Base-by-base conservation (phyloP, 768 basidiomycete genomes). In the Tephrocybe sp. region DNA sequence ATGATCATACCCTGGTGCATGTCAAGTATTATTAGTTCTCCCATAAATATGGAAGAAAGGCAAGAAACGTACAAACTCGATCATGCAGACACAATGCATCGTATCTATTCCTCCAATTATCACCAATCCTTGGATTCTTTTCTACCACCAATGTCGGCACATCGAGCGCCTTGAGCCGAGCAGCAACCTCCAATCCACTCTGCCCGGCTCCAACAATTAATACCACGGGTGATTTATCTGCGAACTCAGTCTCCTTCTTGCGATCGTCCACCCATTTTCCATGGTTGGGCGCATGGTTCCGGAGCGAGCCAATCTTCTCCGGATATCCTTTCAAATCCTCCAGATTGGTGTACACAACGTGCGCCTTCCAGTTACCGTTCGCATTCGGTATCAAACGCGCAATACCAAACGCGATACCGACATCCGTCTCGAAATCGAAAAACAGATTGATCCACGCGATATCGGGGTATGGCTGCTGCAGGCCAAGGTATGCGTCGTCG, bases 71-170 rank as follows among this genome's bases (percentile, higher is more conserved):
- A 83, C 84, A 85, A 51, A 85, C 80, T 19, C 81, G 76, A 62
- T 84, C 82, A 59, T 89, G 85, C 22, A 87, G 65, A 43, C 82
- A 84, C 34, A 87, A 65, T 9, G 83, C 76, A 48, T 85, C 78
- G 61, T 89, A 89, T 33, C 88, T 71, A 33, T 75, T 70, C 51
- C 85, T 69, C 86, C 85, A 87, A 44, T 77, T 78, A 60, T 87
- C 78, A 0, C 87, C 85, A 19, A 87, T 74, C 16, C 78, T 66
- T 10, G 61, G 52, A 45, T 83, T 76, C 64, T 76, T 81, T 62
- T 92, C 89, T 41, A 91, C 69, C 13, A 90, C 66, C 8, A 87
- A 67, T 8, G 70, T 66, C 12, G 68, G 59, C 10, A 84, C 64
- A 34, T 70, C 79, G 6, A 84, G 66, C 4, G 67, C 67, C 60